Evolutionary conservation across 2,329 filamentous ascomycete genomes (phyloP).

Genomic region (Alternaria dauci): DNA sequence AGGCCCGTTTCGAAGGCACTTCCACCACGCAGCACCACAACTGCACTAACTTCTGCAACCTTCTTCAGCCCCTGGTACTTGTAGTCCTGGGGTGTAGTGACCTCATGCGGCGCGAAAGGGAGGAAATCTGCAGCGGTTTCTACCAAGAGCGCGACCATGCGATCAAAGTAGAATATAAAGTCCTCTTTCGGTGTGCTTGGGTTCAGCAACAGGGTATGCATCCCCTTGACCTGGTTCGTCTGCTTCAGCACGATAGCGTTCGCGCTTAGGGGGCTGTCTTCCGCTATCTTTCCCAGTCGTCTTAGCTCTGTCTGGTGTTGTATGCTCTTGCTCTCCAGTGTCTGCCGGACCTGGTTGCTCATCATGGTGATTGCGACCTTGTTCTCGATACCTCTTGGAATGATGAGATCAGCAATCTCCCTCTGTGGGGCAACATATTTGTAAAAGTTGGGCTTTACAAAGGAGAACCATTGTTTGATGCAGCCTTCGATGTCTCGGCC

Average conservation of each 20-base stretch:
- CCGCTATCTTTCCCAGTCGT: constrained; percentile 75
- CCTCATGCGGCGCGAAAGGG: constrained; percentile 68
- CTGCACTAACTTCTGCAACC: constrained; percentile 72
- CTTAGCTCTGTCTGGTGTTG: constrained; percentile 82
- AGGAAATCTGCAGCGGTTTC: constrained; percentile 69
- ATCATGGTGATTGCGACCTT: constrained; percentile 95
- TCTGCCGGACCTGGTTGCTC: constrained; percentile 88
- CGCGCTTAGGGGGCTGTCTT: constrained; percentile 74
- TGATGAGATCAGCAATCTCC: constrained; percentile 91
- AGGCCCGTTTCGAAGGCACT: constrained; percentile 88
- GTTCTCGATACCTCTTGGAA: constrained; percentile 94
- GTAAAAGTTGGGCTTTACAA: constrained; percentile 96
- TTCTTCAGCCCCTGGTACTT: constrained; percentile 75
- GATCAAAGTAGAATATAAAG: constrained; percentile 97
- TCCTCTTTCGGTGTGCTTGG: constrained; percentile 82
- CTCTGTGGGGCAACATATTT: constrained; percentile 93
- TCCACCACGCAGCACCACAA: constrained; percentile 87
- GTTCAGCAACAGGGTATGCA: constrained; percentile 90
- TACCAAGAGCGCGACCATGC: constrained; percentile 82
- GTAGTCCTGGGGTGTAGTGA: constrained; percentile 75
- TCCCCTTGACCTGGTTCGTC: constrained; percentile 82
- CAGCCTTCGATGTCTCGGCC: constrained; percentile 92
- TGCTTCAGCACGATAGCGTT: constrained; percentile 78
- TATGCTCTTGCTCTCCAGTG: constrained; percentile 83
- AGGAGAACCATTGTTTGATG: constrained; percentile 97